These are phyloP conservation scores for Prototheca cutis DNA, from an alignment of 163 green algal species.

Conservation along the genomic window DNA sequence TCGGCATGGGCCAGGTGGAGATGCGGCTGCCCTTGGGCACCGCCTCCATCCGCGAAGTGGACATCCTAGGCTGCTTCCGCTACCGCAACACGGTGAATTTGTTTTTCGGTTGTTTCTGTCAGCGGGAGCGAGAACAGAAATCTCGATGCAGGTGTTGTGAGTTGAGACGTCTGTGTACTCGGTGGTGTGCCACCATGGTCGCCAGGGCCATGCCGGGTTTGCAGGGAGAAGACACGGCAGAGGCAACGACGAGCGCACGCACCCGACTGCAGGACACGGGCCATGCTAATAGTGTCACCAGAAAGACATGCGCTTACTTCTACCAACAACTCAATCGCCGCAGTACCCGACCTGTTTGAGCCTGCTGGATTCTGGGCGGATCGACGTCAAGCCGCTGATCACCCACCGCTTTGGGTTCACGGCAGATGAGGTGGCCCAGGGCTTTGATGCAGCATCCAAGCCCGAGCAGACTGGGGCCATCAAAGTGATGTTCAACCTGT, in stretches of 20 bases:
- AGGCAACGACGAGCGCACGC: too few species aligned
- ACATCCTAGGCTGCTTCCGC: conserved; percentile 55
- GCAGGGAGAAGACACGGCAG: too few species aligned
- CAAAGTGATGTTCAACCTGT: conserved; percentile 64
- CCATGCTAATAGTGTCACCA: too few species aligned
- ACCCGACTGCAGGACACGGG: too few species aligned
- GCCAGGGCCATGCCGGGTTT: too few species aligned
- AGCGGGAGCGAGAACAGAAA: background rate
- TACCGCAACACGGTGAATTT: conserved; percentile 44
- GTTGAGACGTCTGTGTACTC: too few species aligned
- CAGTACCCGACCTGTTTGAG: conserved; percentile 48
- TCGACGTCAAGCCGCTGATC: conserved; percentile 52
- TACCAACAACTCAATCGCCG: background rate
- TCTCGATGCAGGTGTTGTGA: too few species aligned
- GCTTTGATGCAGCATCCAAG: conserved; percentile 40
- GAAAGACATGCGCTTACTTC: too few species aligned
- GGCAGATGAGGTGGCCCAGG: conserved; percentile 25
- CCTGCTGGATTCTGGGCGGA: conserved; percentile 33
- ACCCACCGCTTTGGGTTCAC: conserved; percentile 53
- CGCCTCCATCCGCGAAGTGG: conserved; percentile 39
- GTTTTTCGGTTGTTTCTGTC: background rate
- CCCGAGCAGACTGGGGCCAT: conserved; percentile 38
- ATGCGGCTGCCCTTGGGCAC: conserved; percentile 35
- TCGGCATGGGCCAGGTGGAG: conserved; percentile 49
- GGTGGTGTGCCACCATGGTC: too few species aligned